Base-by-base conservation (phyloP, 768 basidiomycete genomes). In the Lentinula boryana region DNA sequence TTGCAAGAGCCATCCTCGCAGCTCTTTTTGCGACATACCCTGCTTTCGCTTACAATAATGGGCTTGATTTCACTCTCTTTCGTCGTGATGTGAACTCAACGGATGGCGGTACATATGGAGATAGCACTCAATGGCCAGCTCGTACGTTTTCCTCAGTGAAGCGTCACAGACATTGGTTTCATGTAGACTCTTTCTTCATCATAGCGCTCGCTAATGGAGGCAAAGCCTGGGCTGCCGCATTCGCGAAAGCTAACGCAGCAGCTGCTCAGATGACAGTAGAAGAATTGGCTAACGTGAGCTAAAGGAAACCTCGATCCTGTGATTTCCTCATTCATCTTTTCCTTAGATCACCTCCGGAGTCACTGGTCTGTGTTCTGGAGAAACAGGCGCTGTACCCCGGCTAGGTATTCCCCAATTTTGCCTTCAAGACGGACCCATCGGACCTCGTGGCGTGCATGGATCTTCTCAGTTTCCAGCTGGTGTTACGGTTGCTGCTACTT, bases 401-500 rank as follows among this genome's bases (percentile, higher is more conserved):
- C 18, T 56, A 13, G 36, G 36, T 3, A 56, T 56, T 21, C 35
- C 35, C 18, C n/a, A 31, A 6, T 0, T 56, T 6, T 56, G 54
- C n/a, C 54, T 56, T 15, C 31, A 56, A 23, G 54, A 56, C 18
- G 54, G 54, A 16, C 54, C 54, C 3, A 35, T 43, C n/a, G 54
- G 54, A 4, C n/a, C 36, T 23, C 54, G 54, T 23, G 36, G 18
- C 16, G 54, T 40, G 21, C n/a, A 56, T 43, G 54, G 54, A 33
- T 13, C n/a, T 21, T 40, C 36, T 41, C 54, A 56, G 41, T 56
- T 56, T 16, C 54, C 54, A 36, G 54, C 54, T 40, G 54, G 54
- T 12, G 5, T 40, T 6, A 43, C 54, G 6, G 23, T 35, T 40
- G 54, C 61, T 16, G 49, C 63, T 8, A 61, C 63, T 59, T 71